These are phyloP conservation scores for Musa troglodytarum DNA, from an alignment of 176 grass and related monocot species.

Conservation along the genomic window DNA sequence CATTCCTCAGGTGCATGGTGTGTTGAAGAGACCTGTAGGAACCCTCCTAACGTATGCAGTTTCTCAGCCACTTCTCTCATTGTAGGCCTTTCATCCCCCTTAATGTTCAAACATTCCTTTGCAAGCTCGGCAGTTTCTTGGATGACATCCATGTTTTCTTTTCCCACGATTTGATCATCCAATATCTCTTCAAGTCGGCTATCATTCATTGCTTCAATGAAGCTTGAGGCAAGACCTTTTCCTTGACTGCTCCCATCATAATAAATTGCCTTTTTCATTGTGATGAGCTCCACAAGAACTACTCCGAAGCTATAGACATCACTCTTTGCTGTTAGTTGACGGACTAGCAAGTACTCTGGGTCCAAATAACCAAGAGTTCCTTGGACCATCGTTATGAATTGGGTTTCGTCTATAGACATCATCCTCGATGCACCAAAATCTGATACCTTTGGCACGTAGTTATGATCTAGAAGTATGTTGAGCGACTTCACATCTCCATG, in stretches of 20 bases:
- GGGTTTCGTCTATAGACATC: background rate
- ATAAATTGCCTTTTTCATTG: conserved; percentile 2
- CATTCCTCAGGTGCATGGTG: background rate
- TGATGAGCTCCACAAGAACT: conserved; percentile 25
- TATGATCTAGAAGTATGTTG: conserved; percentile 23
- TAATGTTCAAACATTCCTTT: conserved; percentile 12
- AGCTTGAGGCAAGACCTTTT: conserved; percentile 7
- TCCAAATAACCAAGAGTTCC: conserved; percentile 24
- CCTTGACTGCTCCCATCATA: background rate
- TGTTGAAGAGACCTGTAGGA: background rate
- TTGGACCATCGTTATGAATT: conserved; percentile 14
- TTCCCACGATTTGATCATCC: conserved; percentile 15
- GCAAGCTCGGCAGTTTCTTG: conserved; percentile 14
- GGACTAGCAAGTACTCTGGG: conserved; percentile 20
- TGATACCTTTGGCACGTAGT: conserved; percentile 10
- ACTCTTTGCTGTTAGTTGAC: conserved; percentile 19
- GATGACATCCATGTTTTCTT: too few relatives aligned
- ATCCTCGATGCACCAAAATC: conserved; percentile 33
- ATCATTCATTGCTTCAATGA: conserved; percentile 19
- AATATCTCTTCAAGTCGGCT: conserved; percentile 5
- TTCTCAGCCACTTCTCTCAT: conserved; percentile 2
- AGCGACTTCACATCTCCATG: conserved; percentile 33
- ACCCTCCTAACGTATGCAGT: background rate
- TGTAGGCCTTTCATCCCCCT: conserved; percentile 25
- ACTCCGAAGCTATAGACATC: conserved; percentile 34